Evolutionary conservation across 1,284 basidiomycete species (phyloP).

Genomic region (Pseudozyma tsukubaensis): DNA sequence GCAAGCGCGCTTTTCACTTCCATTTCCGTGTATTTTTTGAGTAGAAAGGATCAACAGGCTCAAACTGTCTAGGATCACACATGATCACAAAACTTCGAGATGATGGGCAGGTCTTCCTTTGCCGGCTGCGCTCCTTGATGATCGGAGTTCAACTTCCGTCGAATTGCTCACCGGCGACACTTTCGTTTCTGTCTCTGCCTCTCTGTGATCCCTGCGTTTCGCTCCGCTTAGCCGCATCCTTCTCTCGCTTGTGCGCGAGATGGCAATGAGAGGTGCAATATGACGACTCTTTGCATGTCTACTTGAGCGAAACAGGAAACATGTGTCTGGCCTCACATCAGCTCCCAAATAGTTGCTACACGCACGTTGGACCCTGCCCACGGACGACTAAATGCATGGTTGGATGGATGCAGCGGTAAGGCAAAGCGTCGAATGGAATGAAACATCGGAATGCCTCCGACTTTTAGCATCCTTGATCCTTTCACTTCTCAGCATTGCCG

Average conservation of each 20-base stretch:
- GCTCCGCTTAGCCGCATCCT: background rate
- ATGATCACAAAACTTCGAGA: no score
- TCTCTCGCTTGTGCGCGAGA: background rate
- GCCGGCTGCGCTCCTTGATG: background rate
- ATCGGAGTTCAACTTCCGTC: background rate
- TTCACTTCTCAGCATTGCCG: no score
- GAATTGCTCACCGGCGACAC: background rate
- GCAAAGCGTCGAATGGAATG: no score
- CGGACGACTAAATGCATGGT: background rate
- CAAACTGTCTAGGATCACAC: no score
- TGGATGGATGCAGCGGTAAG: background rate
- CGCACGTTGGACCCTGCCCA: background rate
- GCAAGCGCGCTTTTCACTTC: no score
- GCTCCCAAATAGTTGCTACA: no score
- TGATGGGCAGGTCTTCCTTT: no score
- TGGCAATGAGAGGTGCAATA: background rate
- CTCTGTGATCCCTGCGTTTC: background rate
- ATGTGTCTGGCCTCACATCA: no score
- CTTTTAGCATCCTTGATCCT: background rate
- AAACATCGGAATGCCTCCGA: conserved; percentile 1
- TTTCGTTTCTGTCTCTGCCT: background rate
- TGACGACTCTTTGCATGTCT: background rate
- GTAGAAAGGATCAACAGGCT: no score
- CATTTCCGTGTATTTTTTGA: no score
- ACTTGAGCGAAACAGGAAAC: background rate